Conservation (phyloP, 768 basidiomycete genomes). For the Asterophora lycoperdoides region DNA sequence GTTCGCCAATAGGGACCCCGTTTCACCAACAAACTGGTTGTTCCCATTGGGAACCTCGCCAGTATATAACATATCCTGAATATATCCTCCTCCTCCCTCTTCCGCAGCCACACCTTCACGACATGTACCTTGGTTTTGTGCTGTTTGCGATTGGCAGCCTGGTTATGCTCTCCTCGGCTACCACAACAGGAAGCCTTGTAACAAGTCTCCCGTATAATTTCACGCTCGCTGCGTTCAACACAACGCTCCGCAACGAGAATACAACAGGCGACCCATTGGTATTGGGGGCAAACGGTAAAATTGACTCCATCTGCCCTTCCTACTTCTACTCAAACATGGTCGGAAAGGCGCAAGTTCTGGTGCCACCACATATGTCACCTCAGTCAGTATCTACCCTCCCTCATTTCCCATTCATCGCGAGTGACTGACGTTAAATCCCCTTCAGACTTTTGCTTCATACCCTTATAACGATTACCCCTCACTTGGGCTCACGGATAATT, state of each 20-base stretch:
- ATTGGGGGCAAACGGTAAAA: conserved; percentile 35
- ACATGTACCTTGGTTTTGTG: neutral
- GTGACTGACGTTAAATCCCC: neutral
- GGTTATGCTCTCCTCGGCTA: neutral
- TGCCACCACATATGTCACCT: conserved; percentile 37
- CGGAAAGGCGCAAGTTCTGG: conserved; percentile 34
- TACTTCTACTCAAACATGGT: neutral
- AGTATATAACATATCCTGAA: no score
- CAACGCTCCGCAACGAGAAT: conserved; percentile 38
- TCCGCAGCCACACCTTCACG: neutral
- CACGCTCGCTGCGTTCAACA: conserved; percentile 43
- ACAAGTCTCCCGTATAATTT: conserved; percentile 35
- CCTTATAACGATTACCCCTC: conserved; percentile 46
- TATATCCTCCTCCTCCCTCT: neutral
- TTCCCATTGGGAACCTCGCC: no score
- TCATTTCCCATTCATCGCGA: neutral
- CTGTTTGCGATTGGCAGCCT: neutral
- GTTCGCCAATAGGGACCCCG: no score
- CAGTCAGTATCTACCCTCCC: conserved; percentile 28
- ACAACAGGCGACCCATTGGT: conserved; percentile 44
- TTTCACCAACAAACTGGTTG: no score
- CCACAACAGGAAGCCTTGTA: neutral
- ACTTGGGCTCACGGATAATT: conserved; percentile 34
- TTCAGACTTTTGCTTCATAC: conserved; percentile 45
- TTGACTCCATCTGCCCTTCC: neutral